These are phyloP conservation scores for Allium fistulosum DNA, from an alignment of 106 monocot genomes.

Conservation along the genomic window DNA sequence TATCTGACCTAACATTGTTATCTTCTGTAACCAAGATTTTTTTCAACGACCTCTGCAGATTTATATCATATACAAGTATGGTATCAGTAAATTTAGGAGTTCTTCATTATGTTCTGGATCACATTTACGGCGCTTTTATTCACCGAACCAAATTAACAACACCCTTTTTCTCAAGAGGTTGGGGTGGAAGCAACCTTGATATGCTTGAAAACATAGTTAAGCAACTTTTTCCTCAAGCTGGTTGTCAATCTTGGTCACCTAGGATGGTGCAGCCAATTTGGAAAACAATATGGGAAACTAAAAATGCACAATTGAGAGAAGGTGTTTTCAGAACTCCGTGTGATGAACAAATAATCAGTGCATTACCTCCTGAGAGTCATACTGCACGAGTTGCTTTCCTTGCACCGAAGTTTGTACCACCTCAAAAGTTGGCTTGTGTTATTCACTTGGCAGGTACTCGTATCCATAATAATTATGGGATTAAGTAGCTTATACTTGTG, in stretches of 20 bases:
- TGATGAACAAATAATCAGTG: slow-evolving; percentile 56
- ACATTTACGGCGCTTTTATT: slow-evolving; percentile 82
- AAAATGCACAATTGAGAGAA: slow-evolving; percentile 70
- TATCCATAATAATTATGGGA: too few species aligned
- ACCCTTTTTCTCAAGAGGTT: slow-evolving; percentile 96
- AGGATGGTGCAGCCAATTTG: slow-evolving; percentile 55
- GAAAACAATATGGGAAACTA: slow-evolving; percentile 95
- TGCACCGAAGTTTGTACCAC: slow-evolving; percentile 57
- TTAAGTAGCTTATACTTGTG: too few species aligned
- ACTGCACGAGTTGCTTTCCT: slow-evolving; percentile 89
- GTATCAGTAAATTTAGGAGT: slow-evolving; percentile 75
- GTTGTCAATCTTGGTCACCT: slow-evolving; percentile 48
- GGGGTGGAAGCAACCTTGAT: slow-evolving; percentile 91
- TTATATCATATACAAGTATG: slow-evolving; percentile 24
- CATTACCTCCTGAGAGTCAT: slow-evolving; percentile 81
- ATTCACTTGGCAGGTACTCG: slow-evolving; percentile 89
- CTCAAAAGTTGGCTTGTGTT: slow-evolving; percentile 92
- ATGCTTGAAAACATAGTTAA: slow-evolving; percentile 82
- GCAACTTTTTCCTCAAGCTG: slow-evolving; percentile 58
- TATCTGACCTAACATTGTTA: too few species aligned
- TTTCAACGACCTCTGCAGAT: not conserved
- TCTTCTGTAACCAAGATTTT: too few species aligned
- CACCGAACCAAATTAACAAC: slow-evolving; percentile 74
- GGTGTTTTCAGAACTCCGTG: slow-evolving; percentile 84
- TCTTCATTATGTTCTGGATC: slow-evolving; percentile 87